Conservation (phyloP, 768 basidiomycete species). For the Boletus vinaceobasis region DNA sequence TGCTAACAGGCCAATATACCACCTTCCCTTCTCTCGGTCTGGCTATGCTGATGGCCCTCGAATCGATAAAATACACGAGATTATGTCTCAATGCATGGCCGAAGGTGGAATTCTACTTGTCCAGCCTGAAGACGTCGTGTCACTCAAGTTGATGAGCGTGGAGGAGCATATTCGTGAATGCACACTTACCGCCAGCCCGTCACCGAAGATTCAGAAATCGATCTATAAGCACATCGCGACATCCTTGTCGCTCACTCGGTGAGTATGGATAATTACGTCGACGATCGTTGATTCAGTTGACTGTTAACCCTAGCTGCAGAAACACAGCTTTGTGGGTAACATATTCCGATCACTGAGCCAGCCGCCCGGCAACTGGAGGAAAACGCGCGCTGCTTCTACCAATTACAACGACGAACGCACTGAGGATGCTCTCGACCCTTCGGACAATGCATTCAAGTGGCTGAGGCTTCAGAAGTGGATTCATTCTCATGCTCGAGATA, state of each 20-base stretch:
- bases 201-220: conserved; percentile 8
- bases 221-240: not conserved
- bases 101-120: conserved; percentile 39
- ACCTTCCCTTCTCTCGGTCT: conserved; percentile 45
- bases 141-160: conserved; percentile 42
- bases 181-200: not conserved
- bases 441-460: conserved; percentile 6
- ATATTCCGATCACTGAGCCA: not conserved
- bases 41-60: not conserved
- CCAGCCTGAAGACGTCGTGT: conserved; percentile 51
- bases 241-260: not conserved
- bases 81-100: conserved; percentile 36
- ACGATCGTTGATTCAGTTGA: not conserved
- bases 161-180: conserved; percentile 23
- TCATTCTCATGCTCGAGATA: conserved; percentile 10
- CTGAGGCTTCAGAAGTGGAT: conserved; percentile 13
- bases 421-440: not conserved
- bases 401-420: not conserved
- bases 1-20: conserved; percentile 42
- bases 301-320: not conserved
- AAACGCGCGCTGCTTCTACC: no score
- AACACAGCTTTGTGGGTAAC: not conserved
- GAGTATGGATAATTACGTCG: not conserved
- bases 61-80: conserved; percentile 20
- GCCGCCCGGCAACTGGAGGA: no score